Evolutionary conservation across 495 filamentous ascomycete species (phyloP).

Genomic region (Evernia prunastri): DNA sequence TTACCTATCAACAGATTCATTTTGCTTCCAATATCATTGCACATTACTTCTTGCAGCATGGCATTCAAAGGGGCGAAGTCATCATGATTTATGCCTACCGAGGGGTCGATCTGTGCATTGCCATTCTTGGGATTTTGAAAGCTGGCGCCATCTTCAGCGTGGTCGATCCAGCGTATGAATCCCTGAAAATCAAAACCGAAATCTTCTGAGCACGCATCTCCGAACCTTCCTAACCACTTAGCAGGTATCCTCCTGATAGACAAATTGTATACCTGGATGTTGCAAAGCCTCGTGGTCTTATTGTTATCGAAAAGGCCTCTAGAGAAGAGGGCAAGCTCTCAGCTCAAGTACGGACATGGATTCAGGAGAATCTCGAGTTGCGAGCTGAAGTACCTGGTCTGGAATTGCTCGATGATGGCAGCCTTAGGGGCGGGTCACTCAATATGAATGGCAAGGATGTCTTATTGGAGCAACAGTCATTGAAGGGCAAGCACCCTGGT

Average conservation of each 20-base stretch:
- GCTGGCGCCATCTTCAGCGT: slow-evolving; percentile 25
- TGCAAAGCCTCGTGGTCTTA: slow-evolving; percentile 68
- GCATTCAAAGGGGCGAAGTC: slow-evolving; percentile 74
- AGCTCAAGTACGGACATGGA: slow-evolving; percentile 62
- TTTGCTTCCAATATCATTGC: slow-evolving; percentile 76
- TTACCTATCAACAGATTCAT: slow-evolving; percentile 85
- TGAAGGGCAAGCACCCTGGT: slow-evolving; percentile 54
- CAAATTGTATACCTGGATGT: slow-evolving; percentile 92
- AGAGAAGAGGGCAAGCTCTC: slow-evolving; percentile 53
- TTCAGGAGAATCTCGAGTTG: slow-evolving; percentile 65
- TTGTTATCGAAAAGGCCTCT: slow-evolving; percentile 74
- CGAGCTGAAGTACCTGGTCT: slow-evolving; percentile 73
- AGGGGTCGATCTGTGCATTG: slow-evolving; percentile 64
- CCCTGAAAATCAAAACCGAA: no score
- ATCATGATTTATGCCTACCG: slow-evolving; percentile 91
- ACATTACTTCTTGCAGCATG: slow-evolving; percentile 66
- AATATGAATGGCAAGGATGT: slow-evolving; percentile 53
- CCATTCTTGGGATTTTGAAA: slow-evolving; percentile 52
- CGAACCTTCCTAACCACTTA: neutral
- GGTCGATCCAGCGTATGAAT: slow-evolving; percentile 33
- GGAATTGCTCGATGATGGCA: slow-evolving; percentile 66
- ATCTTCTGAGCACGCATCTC: accelerated
- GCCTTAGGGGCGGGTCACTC: slow-evolving; percentile 55
- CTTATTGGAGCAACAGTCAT: slow-evolving; percentile 49
- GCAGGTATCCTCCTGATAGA: slow-evolving; percentile 57